Conservation (phyloP, 495 filamentous ascomycete species). For the Talaromyces trachyspermus region DNA sequence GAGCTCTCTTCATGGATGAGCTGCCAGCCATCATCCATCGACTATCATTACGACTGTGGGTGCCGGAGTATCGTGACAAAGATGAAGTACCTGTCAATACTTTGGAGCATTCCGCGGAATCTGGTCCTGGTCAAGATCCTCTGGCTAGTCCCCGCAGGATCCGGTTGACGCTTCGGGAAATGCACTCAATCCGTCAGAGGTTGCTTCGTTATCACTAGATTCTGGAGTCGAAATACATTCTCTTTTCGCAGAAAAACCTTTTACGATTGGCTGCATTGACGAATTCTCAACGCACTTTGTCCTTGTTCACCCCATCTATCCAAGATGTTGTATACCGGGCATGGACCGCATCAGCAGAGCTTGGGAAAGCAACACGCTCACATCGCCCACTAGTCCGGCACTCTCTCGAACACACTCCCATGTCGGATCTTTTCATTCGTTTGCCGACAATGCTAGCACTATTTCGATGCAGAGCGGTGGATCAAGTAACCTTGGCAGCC, state of each 20-base stretch:
- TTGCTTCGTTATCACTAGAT: slow-evolving; percentile 68
- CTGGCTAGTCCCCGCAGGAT: slow-evolving; percentile 73
- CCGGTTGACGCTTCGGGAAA: slow-evolving; percentile 71
- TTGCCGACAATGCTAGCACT: slow-evolving; percentile 41
- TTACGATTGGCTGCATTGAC: slow-evolving; percentile 67
- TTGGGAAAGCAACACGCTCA: slow-evolving; percentile 51
- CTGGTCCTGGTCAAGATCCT: slow-evolving; percentile 60
- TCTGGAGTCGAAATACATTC: slow-evolving; percentile 69
- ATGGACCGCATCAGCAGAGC: slow-evolving; percentile 77
- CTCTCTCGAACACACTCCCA: slow-evolving; percentile 56
- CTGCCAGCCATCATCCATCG: slow-evolving; percentile 92
- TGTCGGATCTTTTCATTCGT: slow-evolving; percentile 47
- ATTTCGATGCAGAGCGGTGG: slow-evolving; percentile 32
- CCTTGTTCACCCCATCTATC: slow-evolving; percentile 77
- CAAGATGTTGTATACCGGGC: slow-evolving; percentile 81
- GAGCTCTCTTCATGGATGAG: slow-evolving; percentile 94
- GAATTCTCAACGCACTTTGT: slow-evolving; percentile 78
- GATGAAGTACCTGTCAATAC: slow-evolving; percentile 44
- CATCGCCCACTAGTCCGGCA: slow-evolving; percentile 42
- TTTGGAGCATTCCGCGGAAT: slow-evolving; percentile 21
- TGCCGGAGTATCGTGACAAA: slow-evolving; percentile 68
- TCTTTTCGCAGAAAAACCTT: slow-evolving; percentile 85
- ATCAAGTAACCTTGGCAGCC: slow-evolving; percentile 32
- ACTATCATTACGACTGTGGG: slow-evolving; percentile 83
- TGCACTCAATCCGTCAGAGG: slow-evolving; percentile 61